These are phyloP conservation scores for Omphalotus olearius DNA, from an alignment of 1,284 basidiomycete genomes.

Conservation along the genomic window DNA sequence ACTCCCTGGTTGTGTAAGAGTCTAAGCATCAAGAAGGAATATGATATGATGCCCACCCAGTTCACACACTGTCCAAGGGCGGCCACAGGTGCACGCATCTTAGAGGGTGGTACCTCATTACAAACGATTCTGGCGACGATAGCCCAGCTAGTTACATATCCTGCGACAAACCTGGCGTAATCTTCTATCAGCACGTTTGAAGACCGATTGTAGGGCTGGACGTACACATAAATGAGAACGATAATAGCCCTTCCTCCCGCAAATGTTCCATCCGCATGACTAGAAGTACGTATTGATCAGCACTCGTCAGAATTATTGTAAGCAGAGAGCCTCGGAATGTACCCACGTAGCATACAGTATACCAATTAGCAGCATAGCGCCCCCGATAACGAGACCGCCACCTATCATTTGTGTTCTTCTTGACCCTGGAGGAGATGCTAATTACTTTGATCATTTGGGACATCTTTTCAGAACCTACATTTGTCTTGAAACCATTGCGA, in stretches of 20 bases:
- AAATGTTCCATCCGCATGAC: background rate
- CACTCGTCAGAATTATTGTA: too few species aligned
- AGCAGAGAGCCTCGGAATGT: too few species aligned
- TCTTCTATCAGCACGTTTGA: too few species aligned
- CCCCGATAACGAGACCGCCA: background rate
- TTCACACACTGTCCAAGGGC: conserved; percentile 6
- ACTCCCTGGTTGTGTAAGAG: background rate
- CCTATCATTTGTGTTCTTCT: conserved; percentile 3
- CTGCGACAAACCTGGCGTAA: background rate
- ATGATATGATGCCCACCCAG: background rate
- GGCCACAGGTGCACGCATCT: conserved; percentile 1
- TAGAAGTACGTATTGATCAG: too few species aligned
- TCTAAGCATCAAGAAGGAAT: background rate
- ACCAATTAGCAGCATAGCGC: conserved; percentile 2
- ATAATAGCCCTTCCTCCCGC: conserved; percentile 5
- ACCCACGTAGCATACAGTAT: conserved; percentile 2
- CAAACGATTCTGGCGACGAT: conserved; percentile 3
- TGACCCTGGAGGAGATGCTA: background rate
- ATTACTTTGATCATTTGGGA: background rate
- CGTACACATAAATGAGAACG: conserved; percentile 4
- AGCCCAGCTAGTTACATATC: conserved; percentile 4
- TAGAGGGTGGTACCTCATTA: conserved; percentile 3
- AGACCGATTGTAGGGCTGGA: too few species aligned
- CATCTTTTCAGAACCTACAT: background rate
- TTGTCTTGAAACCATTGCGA: conserved; percentile 7